These are phyloP conservation scores for Stephanodiscus triporus DNA, from an alignment of 108 stramenopile genomes.

Conservation along the genomic window DNA sequence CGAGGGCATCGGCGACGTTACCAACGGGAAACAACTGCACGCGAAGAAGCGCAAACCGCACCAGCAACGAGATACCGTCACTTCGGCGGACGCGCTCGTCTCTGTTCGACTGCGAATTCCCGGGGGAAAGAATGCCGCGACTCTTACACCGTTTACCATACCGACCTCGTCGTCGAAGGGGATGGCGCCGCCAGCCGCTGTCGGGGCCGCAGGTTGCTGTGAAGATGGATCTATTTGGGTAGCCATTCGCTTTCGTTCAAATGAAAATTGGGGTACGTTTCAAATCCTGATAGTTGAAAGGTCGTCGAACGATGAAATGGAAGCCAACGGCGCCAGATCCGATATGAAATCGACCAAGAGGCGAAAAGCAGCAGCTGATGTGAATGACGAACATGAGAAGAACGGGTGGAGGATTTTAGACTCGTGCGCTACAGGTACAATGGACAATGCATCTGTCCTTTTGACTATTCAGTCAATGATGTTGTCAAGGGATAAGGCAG, in stretches of 20 bases:
- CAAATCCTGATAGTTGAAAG: conserved; percentile 31
- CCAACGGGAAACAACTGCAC: conserved; percentile 11
- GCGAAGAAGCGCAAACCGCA: conserved; percentile 34
- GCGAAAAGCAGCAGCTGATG: conserved; percentile 8
- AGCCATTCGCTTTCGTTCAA: conserved; percentile 17
- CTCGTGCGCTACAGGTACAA: conserved; percentile 22
- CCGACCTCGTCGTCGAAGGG: conserved; percentile 14
- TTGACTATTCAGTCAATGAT: conserved; percentile 38
- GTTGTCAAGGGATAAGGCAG: conserved; percentile 11
- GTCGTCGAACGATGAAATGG: conserved; percentile 23
- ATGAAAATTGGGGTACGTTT: conserved; percentile 12
- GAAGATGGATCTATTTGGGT: conserved; percentile 50
- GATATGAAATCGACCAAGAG: background rate
- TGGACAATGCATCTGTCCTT: conserved; percentile 16
- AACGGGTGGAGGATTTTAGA: conserved; percentile 24
- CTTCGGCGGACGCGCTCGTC: conserved; percentile 13
- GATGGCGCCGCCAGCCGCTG: conserved; percentile 8
- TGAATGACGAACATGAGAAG: conserved; percentile 13
- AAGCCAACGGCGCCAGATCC: conserved; percentile 1
- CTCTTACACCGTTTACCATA: conserved; percentile 35
- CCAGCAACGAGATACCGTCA: background rate
- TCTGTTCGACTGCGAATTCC: conserved; percentile 33
- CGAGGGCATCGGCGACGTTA: background rate
- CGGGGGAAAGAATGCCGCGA: conserved; percentile 26
- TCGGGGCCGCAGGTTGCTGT: conserved; percentile 50